phyloP scores from a whole-genome alignment of 768 basidiomycete species.

The Rhodotorula diobovata region DNA sequence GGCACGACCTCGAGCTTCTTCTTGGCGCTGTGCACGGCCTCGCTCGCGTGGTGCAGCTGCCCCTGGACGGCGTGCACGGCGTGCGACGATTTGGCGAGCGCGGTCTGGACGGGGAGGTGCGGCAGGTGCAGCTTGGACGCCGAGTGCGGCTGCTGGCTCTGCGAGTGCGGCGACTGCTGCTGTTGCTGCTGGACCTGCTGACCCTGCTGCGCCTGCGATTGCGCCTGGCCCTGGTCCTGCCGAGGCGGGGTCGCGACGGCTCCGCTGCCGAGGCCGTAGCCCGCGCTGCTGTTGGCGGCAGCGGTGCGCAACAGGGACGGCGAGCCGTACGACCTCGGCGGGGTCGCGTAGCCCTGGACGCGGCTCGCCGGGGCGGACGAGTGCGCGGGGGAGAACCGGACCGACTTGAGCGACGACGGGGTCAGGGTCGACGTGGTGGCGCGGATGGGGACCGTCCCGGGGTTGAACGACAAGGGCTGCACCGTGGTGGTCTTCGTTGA shows the following conservation, averaged over 20 bases:
- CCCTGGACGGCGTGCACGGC: slow-evolving; percentile 7
- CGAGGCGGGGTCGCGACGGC: not conserved
- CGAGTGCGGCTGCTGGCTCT: not conserved
- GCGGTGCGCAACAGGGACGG: slow-evolving; percentile 22
- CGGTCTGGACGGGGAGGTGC: slow-evolving; percentile 7
- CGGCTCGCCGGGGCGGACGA: slow-evolving; percentile 25
- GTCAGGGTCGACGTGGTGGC: not conserved
- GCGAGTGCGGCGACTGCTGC: not conserved
- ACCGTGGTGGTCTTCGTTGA: not conserved
- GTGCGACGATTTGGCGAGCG: not conserved
- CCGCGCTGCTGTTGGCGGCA: not conserved
- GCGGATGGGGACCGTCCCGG: not conserved
- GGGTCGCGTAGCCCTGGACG: slow-evolving; percentile 20
- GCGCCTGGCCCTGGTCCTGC: not conserved
- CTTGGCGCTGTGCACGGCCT: slow-evolving; percentile 10
- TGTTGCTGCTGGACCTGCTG: not conserved
- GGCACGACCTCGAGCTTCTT: slow-evolving; percentile 25
- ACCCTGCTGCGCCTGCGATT: not conserved
- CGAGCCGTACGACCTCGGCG: slow-evolving; percentile 5
- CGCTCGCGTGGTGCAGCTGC: not conserved
- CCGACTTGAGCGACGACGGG: slow-evolving; percentile 10
- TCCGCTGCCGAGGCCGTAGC: slow-evolving; percentile 5
- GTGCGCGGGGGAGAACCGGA: slow-evolving; percentile 32
- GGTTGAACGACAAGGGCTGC: slow-evolving; percentile 27
- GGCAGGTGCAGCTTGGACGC: not conserved